These are phyloP conservation scores for Plenodomus tracheiphilus DNA, from an alignment of 2,329 filamentous ascomycete species.

Conservation along the genomic window DNA sequence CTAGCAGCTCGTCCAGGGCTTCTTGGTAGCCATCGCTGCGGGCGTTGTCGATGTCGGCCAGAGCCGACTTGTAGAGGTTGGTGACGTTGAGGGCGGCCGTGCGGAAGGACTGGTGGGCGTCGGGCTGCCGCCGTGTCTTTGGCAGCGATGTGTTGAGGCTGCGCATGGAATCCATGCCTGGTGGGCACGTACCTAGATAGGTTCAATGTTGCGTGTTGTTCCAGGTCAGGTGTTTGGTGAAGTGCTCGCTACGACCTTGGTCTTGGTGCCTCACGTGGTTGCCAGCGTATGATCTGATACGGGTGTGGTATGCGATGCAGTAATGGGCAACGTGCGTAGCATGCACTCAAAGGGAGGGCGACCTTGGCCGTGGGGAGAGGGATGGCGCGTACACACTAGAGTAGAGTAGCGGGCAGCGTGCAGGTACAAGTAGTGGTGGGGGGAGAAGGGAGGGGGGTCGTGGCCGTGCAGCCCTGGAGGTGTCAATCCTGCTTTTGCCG, in stretches of 20 bases:
- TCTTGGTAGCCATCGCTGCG: slow-evolving; percentile 88
- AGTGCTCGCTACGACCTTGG: background rate
- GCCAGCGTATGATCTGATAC: no score
- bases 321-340: background rate
- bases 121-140: slow-evolving; percentile 41
- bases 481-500: background rate
- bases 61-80: slow-evolving; percentile 92
- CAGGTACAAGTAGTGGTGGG: background rate
- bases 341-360: background rate
- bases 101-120: slow-evolving; percentile 85
- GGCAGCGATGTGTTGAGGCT: slow-evolving; percentile 47
- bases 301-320: no score
- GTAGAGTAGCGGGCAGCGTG: background rate
- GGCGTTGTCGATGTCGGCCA: slow-evolving; percentile 73
- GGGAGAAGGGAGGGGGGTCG: background rate
- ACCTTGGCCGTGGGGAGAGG: background rate
- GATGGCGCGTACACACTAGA: no score
- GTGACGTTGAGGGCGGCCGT: slow-evolving; percentile 91
- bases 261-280: background rate
- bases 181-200: no score
- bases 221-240: no score
- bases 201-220: no score
- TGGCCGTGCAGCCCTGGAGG: background rate
- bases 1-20: slow-evolving; percentile 85
- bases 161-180: slow-evolving; percentile 47